Conservation (phyloP, 208 protist species). For the Trypanosoma lewisi region DNA sequence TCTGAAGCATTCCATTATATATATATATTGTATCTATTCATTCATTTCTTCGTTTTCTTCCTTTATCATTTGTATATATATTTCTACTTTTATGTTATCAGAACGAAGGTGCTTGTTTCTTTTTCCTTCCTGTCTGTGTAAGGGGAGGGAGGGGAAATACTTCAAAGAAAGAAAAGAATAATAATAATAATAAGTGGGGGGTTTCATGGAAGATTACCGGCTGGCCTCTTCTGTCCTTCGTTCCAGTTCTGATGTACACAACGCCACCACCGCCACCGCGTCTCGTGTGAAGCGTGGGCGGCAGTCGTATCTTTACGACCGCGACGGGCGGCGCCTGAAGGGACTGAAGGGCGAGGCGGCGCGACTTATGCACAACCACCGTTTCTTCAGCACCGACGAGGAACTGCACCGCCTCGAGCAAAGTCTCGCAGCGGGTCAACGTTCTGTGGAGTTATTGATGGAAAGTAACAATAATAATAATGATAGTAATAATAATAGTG, state of each 20-base stretch:
- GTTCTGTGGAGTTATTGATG: neutral
- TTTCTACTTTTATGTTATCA: too few relatives aligned
- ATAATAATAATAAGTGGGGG: slow-evolving; percentile 4
- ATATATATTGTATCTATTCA: too few relatives aligned
- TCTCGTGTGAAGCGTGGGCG: slow-evolving; percentile 2
- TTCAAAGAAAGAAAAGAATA: neutral
- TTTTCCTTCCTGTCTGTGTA: too few relatives aligned
- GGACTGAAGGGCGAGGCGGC: slow-evolving; percentile 20
- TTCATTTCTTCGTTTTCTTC: too few relatives aligned
- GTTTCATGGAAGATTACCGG: slow-evolving; percentile 16
- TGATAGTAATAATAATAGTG: neutral
- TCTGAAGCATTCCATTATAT: too few relatives aligned
- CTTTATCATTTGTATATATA: too few relatives aligned
- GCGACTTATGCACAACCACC: slow-evolving; percentile 22
- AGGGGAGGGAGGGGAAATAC: neutral
- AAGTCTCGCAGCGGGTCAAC: slow-evolving; percentile 4
- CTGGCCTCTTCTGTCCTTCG: slow-evolving; percentile 18
- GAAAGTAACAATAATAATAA: neutral
- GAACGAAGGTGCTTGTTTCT: too few relatives aligned
- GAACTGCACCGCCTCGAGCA: slow-evolving; percentile 24
- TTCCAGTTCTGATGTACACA: neutral
- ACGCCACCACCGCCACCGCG: neutral
- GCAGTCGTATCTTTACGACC: slow-evolving; percentile 21
- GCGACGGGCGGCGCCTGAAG: slow-evolving; percentile 16
- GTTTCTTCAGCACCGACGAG: slow-evolving; percentile 19